phyloP scores from a whole-genome alignment of 257 asterid genomes.

The Henckelia pumila region DNA sequence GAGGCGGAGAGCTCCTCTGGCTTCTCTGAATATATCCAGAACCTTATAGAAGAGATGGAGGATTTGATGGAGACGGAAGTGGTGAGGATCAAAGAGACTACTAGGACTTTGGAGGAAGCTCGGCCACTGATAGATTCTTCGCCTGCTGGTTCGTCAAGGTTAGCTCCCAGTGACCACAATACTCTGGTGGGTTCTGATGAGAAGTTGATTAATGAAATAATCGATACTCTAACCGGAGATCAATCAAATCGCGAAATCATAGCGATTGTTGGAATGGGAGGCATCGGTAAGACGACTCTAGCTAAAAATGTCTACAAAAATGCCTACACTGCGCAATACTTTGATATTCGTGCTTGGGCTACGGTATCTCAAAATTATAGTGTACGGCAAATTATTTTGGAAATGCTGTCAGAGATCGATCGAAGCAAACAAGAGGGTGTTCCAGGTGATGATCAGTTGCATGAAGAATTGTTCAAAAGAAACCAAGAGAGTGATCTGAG shows the following conservation, averaged over 20 bases:
- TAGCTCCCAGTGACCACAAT: not conserved
- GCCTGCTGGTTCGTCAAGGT: not conserved
- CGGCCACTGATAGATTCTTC: no score
- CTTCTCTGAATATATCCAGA: not conserved
- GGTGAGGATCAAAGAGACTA: no score
- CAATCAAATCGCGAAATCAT: not conserved
- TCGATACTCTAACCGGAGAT: not conserved
- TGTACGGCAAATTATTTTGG: not conserved
- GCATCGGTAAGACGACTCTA: slow-evolving; percentile 19
- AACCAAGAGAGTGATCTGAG: slow-evolving; percentile 1
- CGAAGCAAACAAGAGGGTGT: not conserved
- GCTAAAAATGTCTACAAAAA: not conserved
- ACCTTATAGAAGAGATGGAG: not conserved
- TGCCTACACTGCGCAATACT: not conserved
- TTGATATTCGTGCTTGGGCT: slow-evolving; percentile 18
- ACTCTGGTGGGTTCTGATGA: not conserved
- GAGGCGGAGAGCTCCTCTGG: not conserved
- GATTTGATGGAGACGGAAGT: not conserved
- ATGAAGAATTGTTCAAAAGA: not conserved
- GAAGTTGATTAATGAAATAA: not conserved
- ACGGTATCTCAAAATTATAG: slow-evolving; percentile 7
- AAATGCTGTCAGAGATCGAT: not conserved
- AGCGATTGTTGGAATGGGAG: slow-evolving; percentile 19
- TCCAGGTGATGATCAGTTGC: slow-evolving; percentile 10
- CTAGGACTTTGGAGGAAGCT: no score